Base-by-base conservation (phyloP, 2,329 filamentous ascomycete species). In the Monosporascus sp. region DNA sequence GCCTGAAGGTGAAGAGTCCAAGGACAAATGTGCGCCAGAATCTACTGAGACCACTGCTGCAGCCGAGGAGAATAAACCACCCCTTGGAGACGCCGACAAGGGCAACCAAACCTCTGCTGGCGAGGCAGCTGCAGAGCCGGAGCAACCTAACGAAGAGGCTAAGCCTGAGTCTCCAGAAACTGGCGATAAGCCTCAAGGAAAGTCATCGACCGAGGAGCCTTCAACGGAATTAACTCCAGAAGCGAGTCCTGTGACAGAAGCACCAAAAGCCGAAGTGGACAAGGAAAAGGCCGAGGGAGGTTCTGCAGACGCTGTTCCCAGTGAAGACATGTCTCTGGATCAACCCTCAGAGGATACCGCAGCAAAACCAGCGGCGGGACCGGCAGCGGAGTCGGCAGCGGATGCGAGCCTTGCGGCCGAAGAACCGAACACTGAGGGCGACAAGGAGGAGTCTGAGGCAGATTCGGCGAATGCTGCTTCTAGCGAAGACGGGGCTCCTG, bases 91-190 rank as follows among this genome's bases (percentile, higher is more conserved):
- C 25, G 6, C 43, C n/a, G 43, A 46, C n/a, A 18, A 46, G 5
- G 43, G 20, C 20, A 15, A 20, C 18, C 39, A 43, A 20, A 55
- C 49, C 47, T 37, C 37, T 39, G 39, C 39, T 20, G 18, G 50
- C 15, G 25, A 46, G 17, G 56, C 51, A 39, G 51, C 53, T 8
- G 24, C 35, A 14, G 20, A 45, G 24, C 49, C 57, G 18, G 50
- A 41, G 58, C 58, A 53, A 44, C 53, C 52, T 20, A 46, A 37
- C 11, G 25, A 25, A 31, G 39, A 24, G 20, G 39, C 9, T 22
- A 55, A 54, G 5, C 27, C 46, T 14, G 6, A 14, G 31, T 7
- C 47, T 24, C 20, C 39, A 38, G 47, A 47, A 37, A 31, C 48
- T 14, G 47, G 50, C 20, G 51, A 24, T n/a, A 50, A 57, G 22